phyloP scores from a whole-genome alignment of 305 asterid genomes.

The Coffea humblotiana region DNA sequence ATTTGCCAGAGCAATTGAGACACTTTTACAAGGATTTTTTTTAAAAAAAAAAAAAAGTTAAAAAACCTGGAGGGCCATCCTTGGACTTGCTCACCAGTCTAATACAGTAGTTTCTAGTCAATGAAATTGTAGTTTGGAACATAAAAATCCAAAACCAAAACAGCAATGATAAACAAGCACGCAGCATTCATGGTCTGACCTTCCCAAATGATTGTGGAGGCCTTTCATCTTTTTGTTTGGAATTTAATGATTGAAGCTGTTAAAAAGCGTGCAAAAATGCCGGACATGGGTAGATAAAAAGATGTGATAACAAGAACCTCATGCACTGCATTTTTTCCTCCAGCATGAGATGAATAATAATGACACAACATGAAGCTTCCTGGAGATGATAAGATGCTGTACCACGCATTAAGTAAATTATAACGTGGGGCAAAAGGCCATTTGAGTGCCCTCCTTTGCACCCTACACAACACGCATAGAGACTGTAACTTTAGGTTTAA shows the following conservation, averaged over 20 bases:
- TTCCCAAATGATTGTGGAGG: conserved; percentile 11
- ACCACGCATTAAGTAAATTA: not conserved
- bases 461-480: not conserved
- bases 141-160: not conserved
- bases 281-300: not conserved
- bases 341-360: conserved; percentile 12
- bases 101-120: not conserved
- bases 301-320: not conserved
- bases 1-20: not conserved
- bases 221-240: conserved; percentile 3
- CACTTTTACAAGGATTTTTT: not conserved
- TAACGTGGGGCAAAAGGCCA: not conserved
- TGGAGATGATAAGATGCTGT: not conserved
- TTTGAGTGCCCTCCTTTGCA: not conserved
- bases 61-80: not conserved
- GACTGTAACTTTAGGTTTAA: not conserved
- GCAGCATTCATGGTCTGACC: not conserved
- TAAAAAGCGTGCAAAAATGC: not conserved
- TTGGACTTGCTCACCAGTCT: not conserved
- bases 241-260: conserved; percentile 11
- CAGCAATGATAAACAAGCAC: not conserved
- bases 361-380: conserved; percentile 6
- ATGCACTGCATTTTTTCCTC: not conserved
- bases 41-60: not conserved
- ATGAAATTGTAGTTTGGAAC: not conserved